These are phyloP conservation scores for Amphicarpaea edgeworthii DNA, from an alignment of 306 rosid genomes.

Conservation along the genomic window DNA sequence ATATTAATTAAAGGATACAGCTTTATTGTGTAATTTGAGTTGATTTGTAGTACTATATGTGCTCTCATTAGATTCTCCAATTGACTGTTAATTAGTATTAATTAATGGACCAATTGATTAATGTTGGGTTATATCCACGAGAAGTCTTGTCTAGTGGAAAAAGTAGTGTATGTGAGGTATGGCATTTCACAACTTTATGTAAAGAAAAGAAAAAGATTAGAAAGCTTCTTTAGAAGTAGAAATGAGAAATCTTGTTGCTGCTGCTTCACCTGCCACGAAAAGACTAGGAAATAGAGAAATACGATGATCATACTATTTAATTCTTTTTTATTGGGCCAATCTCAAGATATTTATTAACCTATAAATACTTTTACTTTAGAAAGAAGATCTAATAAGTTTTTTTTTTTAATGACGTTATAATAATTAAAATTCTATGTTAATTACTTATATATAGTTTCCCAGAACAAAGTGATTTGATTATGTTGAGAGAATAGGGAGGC, in stretches of 20 bases:
- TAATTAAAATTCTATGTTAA: too few species aligned
- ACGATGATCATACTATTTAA: too few species aligned
- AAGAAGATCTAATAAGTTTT: too few species aligned
- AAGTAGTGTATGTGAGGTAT: slow-evolving; percentile 35
- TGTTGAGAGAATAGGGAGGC: neutral
- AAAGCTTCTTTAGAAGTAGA: slow-evolving; percentile 51
- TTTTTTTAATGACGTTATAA: too few species aligned
- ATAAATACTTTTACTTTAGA: too few species aligned
- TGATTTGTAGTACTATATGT: slow-evolving; percentile 48
- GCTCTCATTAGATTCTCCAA: slow-evolving; percentile 53
- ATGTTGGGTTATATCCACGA: slow-evolving; percentile 43
- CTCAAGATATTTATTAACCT: too few species aligned
- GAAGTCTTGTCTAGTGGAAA: slow-evolving; percentile 43
- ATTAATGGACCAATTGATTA: slow-evolving; percentile 7
- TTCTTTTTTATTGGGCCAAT: too few species aligned
- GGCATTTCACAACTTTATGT: slow-evolving; percentile 56
- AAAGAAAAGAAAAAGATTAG: slow-evolving; percentile 54
- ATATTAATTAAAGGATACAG: slow-evolving; percentile 22
- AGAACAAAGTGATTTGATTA: slow-evolving; percentile 11
- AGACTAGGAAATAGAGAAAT: neutral
- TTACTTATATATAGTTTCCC: too few species aligned
- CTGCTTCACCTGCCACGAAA: slow-evolving; percentile 2
- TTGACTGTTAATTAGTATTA: slow-evolving; percentile 25
- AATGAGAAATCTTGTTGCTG: neutral
- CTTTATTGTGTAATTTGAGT: slow-evolving; percentile 38